Base-by-base conservation (phyloP, 106 monocot species). In the Dendrobium officinale region DNA sequence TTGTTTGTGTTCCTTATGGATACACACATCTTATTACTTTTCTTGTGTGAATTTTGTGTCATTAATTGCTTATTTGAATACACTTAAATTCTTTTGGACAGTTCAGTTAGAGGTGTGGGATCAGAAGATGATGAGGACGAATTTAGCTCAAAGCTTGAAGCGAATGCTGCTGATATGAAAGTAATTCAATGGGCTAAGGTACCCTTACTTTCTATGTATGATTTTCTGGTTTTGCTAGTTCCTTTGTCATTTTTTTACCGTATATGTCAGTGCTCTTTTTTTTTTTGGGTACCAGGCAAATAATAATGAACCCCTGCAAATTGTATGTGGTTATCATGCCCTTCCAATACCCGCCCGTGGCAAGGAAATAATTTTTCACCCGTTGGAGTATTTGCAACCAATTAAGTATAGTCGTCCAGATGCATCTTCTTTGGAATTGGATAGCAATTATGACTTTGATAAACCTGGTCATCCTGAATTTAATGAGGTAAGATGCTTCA, bases 151-250 rank as follows among this genome's bases (percentile, higher is more conserved):
- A 91, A 84, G 84, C 72, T 90, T 80, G 96, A 96, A 68, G 56
- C 55, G 73, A 66, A 27, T 85, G 79, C 83, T 79, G 84, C 82
- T 79, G 91, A 98, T 88, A 89, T 91, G 77, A 92, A 95, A 92
- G 88, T 95, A 77, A 86, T 98, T 86, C 81, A 83, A 83, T 98
- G 98, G 98, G 98, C 98, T 42, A 95, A 95, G 98, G 98, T 85
- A 48, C 74, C 70, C 82, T 86, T 26, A 49, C 42, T 33, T 18
- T 55, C 75, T 77, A 5, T 72, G 27, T 70, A 58, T 22, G 55
- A 75, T 18, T 55, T 45, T 78, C 42, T 66, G 11, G 20, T 75
- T 67, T 74, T 51, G 17, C 5, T 68, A 66, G 0, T 54, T 58
- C 61, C 10, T 29, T 45, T 55, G 48, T 33, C 16, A 7, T 61